These are phyloP conservation scores for Ogataea paraovalis DNA, from an alignment of 805 yeast genomes.

Conservation along the genomic window DNA sequence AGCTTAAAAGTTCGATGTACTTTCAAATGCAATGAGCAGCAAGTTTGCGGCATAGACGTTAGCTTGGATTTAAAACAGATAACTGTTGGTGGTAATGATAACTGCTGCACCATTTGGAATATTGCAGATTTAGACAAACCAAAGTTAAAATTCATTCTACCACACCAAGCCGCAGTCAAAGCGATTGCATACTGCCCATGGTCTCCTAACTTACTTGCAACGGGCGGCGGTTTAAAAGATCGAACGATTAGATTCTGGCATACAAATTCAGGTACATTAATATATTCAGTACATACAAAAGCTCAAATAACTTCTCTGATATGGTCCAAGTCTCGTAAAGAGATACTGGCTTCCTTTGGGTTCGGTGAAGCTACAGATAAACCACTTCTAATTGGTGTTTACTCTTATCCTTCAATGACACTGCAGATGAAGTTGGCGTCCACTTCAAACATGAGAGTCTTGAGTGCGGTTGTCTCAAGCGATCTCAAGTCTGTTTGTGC, in stretches of 20 bases:
- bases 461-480: slow-evolving; percentile 67
- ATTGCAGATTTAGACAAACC: slow-evolving; percentile 42
- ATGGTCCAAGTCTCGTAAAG: slow-evolving; percentile 66
- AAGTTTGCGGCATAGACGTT: slow-evolving; percentile 64
- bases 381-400: slow-evolving; percentile 54
- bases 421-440: slow-evolving; percentile 47
- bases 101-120: slow-evolving; percentile 76
- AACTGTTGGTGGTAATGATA: slow-evolving; percentile 85
- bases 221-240: slow-evolving; percentile 90
- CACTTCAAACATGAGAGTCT: slow-evolving; percentile 48
- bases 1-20: slow-evolving; percentile 18
- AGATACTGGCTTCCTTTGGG: slow-evolving; percentile 79
- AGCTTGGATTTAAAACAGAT: slow-evolving; percentile 50
- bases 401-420: slow-evolving; percentile 62
- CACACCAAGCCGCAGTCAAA: slow-evolving; percentile 83
- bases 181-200: slow-evolving; percentile 92
- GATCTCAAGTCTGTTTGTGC: slow-evolving; percentile 60
- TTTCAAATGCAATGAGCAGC: slow-evolving; percentile 50
- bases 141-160: slow-evolving; percentile 42
- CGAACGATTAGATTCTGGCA: slow-evolving; percentile 86
- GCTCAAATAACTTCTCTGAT: slow-evolving; percentile 76
- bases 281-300: slow-evolving; percentile 51
- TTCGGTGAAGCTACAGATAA: slow-evolving; percentile 50
- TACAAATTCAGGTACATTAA: slow-evolving; percentile 67
- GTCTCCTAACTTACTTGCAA: slow-evolving; percentile 73